Percentiles rank a stretch among this genome's conserved stretches.
phyloP scores from a whole-genome alignment of 495 filamentous ascomycete species.

The Tricharina praecox region DNA sequence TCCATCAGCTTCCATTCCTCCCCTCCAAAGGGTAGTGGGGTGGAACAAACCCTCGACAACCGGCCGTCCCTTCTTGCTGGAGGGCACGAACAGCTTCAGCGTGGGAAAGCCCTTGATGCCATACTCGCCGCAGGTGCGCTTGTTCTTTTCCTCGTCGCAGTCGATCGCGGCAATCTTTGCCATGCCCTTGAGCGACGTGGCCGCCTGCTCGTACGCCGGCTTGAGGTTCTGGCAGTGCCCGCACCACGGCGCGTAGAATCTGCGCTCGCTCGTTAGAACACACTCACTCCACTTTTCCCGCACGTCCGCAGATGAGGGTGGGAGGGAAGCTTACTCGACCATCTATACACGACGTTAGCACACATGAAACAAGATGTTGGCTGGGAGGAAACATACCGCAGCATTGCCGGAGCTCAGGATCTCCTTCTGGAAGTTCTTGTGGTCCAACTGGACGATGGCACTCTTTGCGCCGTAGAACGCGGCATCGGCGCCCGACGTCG shows the following conservation, averaged over 20 bases:
- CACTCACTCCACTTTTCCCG: not conserved
- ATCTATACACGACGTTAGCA: too few relatives aligned
- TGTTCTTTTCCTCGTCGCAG: slow-evolving; percentile 91
- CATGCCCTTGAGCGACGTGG: slow-evolving; percentile 69
- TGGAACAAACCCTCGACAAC: slow-evolving; percentile 46
- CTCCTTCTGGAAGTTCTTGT: slow-evolving; percentile 65
- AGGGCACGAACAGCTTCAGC: slow-evolving; percentile 78
- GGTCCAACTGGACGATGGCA: slow-evolving; percentile 69
- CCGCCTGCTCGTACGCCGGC: slow-evolving; percentile 87
- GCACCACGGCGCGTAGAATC: slow-evolving; percentile 27
- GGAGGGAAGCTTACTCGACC: slow-evolving; percentile 42
- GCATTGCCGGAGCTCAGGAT: slow-evolving; percentile 82
- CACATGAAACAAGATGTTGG: too few relatives aligned
- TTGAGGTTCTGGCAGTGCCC: slow-evolving; percentile 93
- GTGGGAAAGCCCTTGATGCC: slow-evolving; percentile 94
- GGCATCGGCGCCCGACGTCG: slow-evolving; percentile 47
- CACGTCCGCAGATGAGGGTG: too few relatives aligned
- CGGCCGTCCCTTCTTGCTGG: slow-evolving; percentile 65
- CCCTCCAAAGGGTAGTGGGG: too few relatives aligned
- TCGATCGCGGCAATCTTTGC: slow-evolving; percentile 90
- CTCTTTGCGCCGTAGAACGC: slow-evolving; percentile 74
- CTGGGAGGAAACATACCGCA: slow-evolving; percentile 55
- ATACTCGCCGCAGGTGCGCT: slow-evolving; percentile 69
- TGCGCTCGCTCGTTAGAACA: too few relatives aligned
- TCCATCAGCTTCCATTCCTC: too few relatives aligned